Evolutionary conservation across 2,329 filamentous ascomycete genomes (phyloP).

Genomic region (Exophiala sp.): DNA sequence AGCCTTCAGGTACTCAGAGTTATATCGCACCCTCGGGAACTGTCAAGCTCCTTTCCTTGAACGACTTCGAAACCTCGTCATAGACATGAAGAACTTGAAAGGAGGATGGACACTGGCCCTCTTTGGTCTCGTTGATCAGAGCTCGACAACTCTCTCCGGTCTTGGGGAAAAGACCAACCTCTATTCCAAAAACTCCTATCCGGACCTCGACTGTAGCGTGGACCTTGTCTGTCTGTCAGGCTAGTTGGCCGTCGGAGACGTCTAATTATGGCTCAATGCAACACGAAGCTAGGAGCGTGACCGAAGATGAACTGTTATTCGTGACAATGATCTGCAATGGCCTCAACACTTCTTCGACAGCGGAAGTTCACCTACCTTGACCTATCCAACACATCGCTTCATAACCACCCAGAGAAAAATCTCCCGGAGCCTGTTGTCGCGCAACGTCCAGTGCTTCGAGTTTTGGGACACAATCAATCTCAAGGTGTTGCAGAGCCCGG

Average conservation of each 20-base stretch:
- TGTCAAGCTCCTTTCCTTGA: too few relatives aligned
- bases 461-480: not conserved
- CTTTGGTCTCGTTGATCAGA: not conserved
- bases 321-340: not conserved
- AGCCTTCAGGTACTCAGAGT: too few relatives aligned
- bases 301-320: not conserved
- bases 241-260: conserved; percentile 2
- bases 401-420: not conserved
- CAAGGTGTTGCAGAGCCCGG: not conserved
- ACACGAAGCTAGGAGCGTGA: not conserved
- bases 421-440: conserved; percentile 1
- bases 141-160: not conserved
- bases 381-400: not conserved
- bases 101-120: not conserved
- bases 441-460: conserved; percentile 7
- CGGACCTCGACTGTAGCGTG: not conserved
- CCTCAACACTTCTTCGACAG: not conserved
- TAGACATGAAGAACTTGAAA: too few relatives aligned
- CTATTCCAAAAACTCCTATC: not conserved
- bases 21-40: too few relatives aligned
- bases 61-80: too few relatives aligned
- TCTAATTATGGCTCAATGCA: not conserved
- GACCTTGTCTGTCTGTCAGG: conserved; percentile 1
- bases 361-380: not conserved
- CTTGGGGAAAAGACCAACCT: not conserved